Evolutionary conservation across 2,329 filamentous ascomycete species (phyloP).

Genomic region (Aspergillus oerlinghausenensis): DNA sequence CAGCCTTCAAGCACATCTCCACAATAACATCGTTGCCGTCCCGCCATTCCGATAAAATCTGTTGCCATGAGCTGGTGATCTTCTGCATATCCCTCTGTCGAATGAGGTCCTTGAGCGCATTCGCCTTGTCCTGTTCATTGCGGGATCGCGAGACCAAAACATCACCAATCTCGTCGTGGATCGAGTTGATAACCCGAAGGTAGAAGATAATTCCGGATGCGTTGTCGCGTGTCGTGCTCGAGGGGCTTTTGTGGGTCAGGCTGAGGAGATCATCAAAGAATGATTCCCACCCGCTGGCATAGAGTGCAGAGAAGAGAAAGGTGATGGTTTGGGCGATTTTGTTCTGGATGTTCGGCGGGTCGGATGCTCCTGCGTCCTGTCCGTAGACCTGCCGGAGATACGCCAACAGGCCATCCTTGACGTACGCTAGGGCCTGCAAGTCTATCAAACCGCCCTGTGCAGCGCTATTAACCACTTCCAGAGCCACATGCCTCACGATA

Average conservation of each 20-base stretch:
- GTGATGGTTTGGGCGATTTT: conserved; percentile 96
- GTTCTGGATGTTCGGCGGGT: conserved; percentile 80
- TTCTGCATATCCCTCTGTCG: conserved; percentile 82
- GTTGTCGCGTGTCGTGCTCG: conserved; percentile 61
- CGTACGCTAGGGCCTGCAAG: conserved; percentile 62
- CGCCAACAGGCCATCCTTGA: conserved; percentile 75
- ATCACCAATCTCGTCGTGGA: conserved; percentile 97
- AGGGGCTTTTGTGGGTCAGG: conserved; percentile 61
- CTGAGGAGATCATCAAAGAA: conserved; percentile 88
- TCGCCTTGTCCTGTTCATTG: conserved; percentile 78
- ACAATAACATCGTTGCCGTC: conserved; percentile 67
- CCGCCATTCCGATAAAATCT: conserved; percentile 75
- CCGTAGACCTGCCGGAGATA: conserved; percentile 77
- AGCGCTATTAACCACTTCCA: conserved; percentile 91
- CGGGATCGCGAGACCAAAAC: conserved; percentile 74
- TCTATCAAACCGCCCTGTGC: conserved; percentile 77
- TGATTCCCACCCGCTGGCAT: conserved; percentile 77
- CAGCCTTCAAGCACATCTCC: conserved; percentile 83
- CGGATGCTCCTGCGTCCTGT: conserved; percentile 53
- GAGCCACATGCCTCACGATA: conserved; percentile 78
- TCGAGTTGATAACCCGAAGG: conserved; percentile 77
- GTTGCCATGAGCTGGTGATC: conserved; percentile 85
- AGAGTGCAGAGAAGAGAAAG: conserved; percentile 83
- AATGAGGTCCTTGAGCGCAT: conserved; percentile 84
- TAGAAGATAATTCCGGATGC: conserved; percentile 75